These are phyloP conservation scores for Suillus alpinus DNA, from an alignment of 768 basidiomycete species.

Conservation along the genomic window DNA sequence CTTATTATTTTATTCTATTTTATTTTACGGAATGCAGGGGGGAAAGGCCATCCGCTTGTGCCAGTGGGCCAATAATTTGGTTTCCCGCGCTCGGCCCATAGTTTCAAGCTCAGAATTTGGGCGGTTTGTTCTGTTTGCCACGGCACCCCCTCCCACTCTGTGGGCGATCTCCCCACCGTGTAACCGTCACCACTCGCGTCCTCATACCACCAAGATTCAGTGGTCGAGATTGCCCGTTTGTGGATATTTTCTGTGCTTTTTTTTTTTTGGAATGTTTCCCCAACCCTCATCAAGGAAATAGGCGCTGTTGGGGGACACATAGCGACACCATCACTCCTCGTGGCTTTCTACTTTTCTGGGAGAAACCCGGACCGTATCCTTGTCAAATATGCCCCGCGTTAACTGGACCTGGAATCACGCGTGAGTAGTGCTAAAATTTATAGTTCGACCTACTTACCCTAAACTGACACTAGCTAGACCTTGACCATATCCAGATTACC, in stretches of 20 bases:
- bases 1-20: background rate
- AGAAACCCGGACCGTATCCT: background rate
- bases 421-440: background rate
- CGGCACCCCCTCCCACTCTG: background rate
- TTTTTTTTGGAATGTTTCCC: too few relatives aligned
- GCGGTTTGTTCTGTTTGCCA: background rate
- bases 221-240: background rate
- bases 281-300: background rate
- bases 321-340: too few relatives aligned
- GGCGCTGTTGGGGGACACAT: background rate
- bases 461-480: background rate
- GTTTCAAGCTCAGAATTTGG: conserved; percentile 2
- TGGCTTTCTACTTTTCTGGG: background rate
- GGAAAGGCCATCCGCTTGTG: background rate
- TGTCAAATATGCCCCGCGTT: background rate
- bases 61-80: background rate
- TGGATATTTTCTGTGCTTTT: background rate
- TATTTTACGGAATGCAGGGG: conserved; percentile 2
- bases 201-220: background rate
- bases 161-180: background rate
- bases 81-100: conserved; percentile 1
- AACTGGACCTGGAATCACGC: background rate
- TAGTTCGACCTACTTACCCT: background rate
- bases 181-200: background rate
- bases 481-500: background rate